Conservation (phyloP, 2,329 filamentous ascomycete species). For the Calycina marina region DNA sequence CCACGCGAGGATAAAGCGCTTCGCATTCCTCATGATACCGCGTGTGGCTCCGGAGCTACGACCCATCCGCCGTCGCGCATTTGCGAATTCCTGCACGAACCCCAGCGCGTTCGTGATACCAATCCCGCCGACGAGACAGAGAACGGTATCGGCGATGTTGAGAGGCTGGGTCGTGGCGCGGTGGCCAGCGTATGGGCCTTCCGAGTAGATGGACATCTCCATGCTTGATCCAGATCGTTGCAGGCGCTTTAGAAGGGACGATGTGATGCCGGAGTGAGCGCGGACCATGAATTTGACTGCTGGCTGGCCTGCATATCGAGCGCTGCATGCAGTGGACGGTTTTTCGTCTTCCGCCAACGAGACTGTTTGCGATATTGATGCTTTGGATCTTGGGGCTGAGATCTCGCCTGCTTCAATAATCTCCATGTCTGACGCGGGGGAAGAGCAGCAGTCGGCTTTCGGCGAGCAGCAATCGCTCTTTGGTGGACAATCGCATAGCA, state of each 20-base stretch:
- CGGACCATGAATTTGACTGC: conserved; percentile 21
- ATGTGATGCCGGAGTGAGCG: conserved; percentile 24
- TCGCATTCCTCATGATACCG: conserved; percentile 11
- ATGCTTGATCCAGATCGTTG: conserved; percentile 1
- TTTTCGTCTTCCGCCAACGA: neutral
- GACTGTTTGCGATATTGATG: neutral
- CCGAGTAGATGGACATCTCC: conserved; percentile 23
- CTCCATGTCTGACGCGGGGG: neutral
- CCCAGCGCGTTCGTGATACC: conserved; percentile 31
- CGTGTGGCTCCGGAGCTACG: neutral
- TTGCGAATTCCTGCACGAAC: conserved; percentile 16
- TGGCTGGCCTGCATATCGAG: neutral
- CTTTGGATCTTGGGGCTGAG: too few species aligned
- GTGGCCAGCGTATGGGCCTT: conserved; percentile 26
- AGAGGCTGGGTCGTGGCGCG: conserved; percentile 11
- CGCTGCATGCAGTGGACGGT: neutral
- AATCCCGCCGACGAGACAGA: conserved; percentile 30
- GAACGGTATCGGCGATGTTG: conserved; percentile 25
- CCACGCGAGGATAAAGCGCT: conserved; percentile 16
- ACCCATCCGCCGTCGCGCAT: conserved; percentile 1
- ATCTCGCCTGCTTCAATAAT: too few species aligned
- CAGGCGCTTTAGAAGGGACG: conserved; percentile 12
- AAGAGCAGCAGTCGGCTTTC: neutral
- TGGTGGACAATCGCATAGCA: neutral
- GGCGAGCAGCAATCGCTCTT: neutral